Base-by-base conservation (phyloP, 306 rosid genomes). In the Acmispon strigosus region DNA sequence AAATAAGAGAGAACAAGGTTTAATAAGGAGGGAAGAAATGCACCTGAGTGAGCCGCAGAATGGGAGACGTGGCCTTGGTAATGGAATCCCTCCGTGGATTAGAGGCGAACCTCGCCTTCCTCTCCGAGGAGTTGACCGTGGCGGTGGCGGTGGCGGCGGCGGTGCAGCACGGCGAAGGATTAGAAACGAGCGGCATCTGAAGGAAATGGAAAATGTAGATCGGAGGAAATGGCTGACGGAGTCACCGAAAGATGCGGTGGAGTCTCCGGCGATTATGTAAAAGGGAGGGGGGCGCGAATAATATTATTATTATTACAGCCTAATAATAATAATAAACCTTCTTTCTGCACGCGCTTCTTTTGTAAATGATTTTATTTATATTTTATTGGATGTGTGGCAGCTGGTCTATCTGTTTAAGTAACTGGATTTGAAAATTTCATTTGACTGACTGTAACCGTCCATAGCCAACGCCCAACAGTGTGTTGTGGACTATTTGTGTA, bases 151-250 rank as follows among this genome's bases (percentile, higher is more conserved):
- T 41, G 50, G 32, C 78, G 56, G 48, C 76, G 29, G 11, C 2
- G 56, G 49, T 59, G 72, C 75, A 75, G 78, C 83, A 76, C 7
- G 87, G 66, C 34, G 81, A 15, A 16, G 81, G 87, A 72, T 84
- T 83, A 73, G 91, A 76, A 54, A 84, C 58, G 14, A 70, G 71
- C 74, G 90, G 69, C 98, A 93, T 88, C 76, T 51, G 29, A 51
- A 9, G 36, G 34, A 36, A 69, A 65, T 13, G 49, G 39, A 18
- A n/a, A 63, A 63, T 52, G 75, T 17, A 59, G 54, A 78, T 49
- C 69, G 47, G 69, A 55, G 62, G 58, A 12, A 54, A 6, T 3
- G 42, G 24, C 20, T 9, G 85, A 68, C 78, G 83, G 87, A 83
- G 78, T 56, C 70, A 73, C 67, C 87, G 72, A 75, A 60, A 61